Evolutionary conservation across 2,329 filamentous ascomycete genomes (phyloP), one percentile per base, ranked within the genome.

Genomic region (Verticillium nubilum): DNA sequence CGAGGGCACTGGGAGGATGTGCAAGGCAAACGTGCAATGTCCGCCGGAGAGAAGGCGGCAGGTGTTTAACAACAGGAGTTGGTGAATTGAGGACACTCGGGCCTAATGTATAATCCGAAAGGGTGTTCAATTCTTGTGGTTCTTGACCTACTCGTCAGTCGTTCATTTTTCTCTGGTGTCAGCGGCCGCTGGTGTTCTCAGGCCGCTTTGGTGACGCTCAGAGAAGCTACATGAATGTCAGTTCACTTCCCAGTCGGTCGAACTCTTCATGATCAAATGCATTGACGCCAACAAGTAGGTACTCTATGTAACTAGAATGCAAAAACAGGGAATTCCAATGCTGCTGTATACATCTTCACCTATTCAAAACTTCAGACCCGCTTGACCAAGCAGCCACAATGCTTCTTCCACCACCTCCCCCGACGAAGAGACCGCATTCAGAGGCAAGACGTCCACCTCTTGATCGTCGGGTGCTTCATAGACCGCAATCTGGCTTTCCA

Each of bases 401-500:
- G 65, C 63, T 52, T 68, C 65, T 1, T 59, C 54, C 6, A 63
- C 52, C 0, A 69, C 66, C 2, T 56, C 37, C 1, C 63, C 60
- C 10, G 57, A 54, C 2, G 54, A 42, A 2, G 55, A 54, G 23
- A 64, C 67, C 0, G 61, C 63, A 25, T 70, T 65, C 2, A 70
- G 52, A 1, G 75, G 74, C 23, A 76, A 58, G 0, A 76, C 68
- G 61, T 77, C 73, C 1, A 61, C 60, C 62, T 78, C 75, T 3
- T 66, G 62, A 2, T 61, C 58, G 0, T 60, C 63, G 0, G 71
- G 64, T 1, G 59, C 58, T 59, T 76, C 73, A 13, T 72, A 67
- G 1, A 68, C 65, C 1, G 62, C 64, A 2, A 75, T 26, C 59
- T 77, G 74, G 1, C 70, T 67, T 26, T 71, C 67, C 0, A 74